phyloP scores from a whole-genome alignment of 2,329 filamentous ascomycete genomes.

The Colletotrichum gloeosporioides region DNA sequence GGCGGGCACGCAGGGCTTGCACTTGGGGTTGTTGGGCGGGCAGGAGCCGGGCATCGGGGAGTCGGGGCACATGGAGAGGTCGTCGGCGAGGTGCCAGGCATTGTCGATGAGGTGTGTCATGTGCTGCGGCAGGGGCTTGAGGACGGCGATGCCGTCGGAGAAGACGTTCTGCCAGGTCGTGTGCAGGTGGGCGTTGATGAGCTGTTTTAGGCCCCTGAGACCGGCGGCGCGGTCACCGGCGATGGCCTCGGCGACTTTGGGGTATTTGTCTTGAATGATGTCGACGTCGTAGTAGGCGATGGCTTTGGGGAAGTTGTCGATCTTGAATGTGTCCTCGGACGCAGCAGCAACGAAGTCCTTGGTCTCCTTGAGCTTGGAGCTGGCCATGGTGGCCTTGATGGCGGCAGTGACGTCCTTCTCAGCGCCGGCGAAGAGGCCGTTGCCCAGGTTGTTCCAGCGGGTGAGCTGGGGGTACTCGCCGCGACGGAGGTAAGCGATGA shows the following conservation, averaged over 20 bases:
- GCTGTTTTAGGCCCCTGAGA: slow-evolving; percentile 68
- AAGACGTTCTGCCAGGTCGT: slow-evolving; percentile 84
- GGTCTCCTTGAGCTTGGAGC: slow-evolving; percentile 57
- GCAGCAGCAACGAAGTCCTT: slow-evolving; percentile 70
- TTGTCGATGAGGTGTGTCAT: slow-evolving; percentile 76
- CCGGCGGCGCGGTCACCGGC: slow-evolving; percentile 62
- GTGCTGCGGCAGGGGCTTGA: slow-evolving; percentile 79
- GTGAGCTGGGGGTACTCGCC: slow-evolving; percentile 78
- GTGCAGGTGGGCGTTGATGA: slow-evolving; percentile 88
- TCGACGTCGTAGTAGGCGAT: slow-evolving; percentile 79
- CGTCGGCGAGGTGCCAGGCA: slow-evolving; percentile 74
- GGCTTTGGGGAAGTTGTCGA: slow-evolving; percentile 68
- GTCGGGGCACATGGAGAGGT: slow-evolving; percentile 76
- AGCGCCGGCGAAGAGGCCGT: slow-evolving; percentile 75
- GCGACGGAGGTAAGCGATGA: slow-evolving; percentile 75
- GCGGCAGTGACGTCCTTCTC: slow-evolving; percentile 67
- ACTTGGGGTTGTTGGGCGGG: slow-evolving; percentile 80
- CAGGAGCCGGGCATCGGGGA: slow-evolving; percentile 79
- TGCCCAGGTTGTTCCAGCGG: slow-evolving; percentile 74
- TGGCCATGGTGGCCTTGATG: slow-evolving; percentile 65
- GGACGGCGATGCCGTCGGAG: slow-evolving; percentile 75
- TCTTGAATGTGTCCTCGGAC: slow-evolving; percentile 62
- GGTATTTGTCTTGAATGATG: slow-evolving; percentile 70
- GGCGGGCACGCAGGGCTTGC: slow-evolving; percentile 73
- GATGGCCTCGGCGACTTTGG: slow-evolving; percentile 68